phyloP scores from a whole-genome alignment of 2,329 filamentous ascomycete genomes.

The Colletotrichum sp. region DNA sequence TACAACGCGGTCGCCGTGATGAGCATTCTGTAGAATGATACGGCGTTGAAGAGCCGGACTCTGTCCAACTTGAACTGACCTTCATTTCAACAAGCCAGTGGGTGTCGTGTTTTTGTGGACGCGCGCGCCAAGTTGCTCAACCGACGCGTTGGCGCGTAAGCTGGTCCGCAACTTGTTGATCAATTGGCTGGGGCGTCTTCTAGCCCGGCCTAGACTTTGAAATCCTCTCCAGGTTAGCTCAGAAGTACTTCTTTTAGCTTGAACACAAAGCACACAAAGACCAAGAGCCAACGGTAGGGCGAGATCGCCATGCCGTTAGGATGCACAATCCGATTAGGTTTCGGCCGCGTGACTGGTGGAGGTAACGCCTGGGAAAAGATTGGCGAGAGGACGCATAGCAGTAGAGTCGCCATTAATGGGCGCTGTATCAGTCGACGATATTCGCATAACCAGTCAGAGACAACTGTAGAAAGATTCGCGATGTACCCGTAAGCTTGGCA shows the following conservation, averaged over 20 bases:
- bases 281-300: background rate
- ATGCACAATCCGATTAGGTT: background rate
- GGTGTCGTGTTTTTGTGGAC: background rate
- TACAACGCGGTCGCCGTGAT: background rate
- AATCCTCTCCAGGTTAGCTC: background rate
- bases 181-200: constrained; percentile 4
- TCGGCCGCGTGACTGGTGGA: background rate
- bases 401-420: background rate
- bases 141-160: constrained; percentile 13
- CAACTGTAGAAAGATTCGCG: constrained; percentile 7
- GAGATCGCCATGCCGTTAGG: background rate
- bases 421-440: background rate
- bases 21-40: background rate
- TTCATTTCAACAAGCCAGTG: background rate
- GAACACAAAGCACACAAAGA: background rate
- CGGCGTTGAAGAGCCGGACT: background rate
- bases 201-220: constrained; percentile 7
- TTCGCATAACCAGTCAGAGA: constrained; percentile 1
- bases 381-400: background rate
- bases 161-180: background rate
- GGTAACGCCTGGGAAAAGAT: background rate
- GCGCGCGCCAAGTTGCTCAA: constrained; percentile 11
- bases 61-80: background rate
- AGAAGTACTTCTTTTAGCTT: background rate
- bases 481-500: constrained; percentile 2